Conservation (phyloP, 2,329 filamentous ascomycete species). For the Microsporum canis region DNA sequence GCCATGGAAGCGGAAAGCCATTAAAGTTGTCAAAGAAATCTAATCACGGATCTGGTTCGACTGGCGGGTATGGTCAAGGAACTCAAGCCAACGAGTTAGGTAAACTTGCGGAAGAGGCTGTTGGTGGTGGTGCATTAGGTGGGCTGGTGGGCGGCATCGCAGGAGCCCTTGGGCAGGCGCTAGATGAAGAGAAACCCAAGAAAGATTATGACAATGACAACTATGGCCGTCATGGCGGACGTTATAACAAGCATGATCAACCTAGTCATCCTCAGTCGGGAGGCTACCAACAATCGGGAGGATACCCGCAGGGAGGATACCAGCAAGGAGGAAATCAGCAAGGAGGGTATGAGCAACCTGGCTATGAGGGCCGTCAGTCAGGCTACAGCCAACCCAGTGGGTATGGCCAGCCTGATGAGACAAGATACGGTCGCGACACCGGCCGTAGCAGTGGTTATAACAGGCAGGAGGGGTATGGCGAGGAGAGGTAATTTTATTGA, state of each 20-base stretch:
- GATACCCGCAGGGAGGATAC: neutral
- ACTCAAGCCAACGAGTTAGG: slow-evolving; percentile 29
- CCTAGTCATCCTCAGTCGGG: neutral
- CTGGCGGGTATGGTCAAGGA: slow-evolving; percentile 27
- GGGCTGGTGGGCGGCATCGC: slow-evolving; percentile 61
- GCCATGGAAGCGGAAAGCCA: slow-evolving; percentile 74
- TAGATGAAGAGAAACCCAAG: slow-evolving; percentile 41
- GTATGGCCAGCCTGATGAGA: neutral
- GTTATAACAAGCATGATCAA: slow-evolving; percentile 1
- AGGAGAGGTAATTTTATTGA: slow-evolving; percentile 4
- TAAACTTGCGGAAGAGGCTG: slow-evolving; percentile 47
- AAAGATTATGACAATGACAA: slow-evolving; percentile 5
- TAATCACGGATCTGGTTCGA: slow-evolving; percentile 15
- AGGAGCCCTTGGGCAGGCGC: slow-evolving; percentile 49
- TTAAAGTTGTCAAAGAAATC: slow-evolving; percentile 58
- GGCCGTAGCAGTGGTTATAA: slow-evolving; percentile 4
- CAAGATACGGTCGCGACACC: neutral
- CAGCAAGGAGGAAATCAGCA: slow-evolving; percentile 1
- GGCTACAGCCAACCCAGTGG: neutral
- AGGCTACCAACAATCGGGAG: neutral
- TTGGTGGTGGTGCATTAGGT: slow-evolving; percentile 55
- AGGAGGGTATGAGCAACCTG: slow-evolving; percentile 1
- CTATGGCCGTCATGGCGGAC: slow-evolving; percentile 12
- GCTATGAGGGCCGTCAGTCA: slow-evolving; percentile 2
- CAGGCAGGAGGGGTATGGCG: neutral